These are phyloP conservation scores for Oryza meridionalis DNA, from an alignment of 176 grass and related monocot species.

Conservation along the genomic window DNA sequence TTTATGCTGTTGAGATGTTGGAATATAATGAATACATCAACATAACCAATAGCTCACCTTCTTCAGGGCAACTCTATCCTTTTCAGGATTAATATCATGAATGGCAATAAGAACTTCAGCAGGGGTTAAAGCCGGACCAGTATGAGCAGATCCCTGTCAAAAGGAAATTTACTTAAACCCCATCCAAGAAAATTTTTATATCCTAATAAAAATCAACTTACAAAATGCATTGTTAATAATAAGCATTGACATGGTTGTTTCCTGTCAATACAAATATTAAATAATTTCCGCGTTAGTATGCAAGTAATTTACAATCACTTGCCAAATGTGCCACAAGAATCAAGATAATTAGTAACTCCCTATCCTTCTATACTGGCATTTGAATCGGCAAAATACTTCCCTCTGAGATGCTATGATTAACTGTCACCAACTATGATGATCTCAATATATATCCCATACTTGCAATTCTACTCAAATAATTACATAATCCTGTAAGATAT, in stretches of 20 bases:
- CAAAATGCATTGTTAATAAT: background rate
- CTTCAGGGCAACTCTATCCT: slow-evolving; percentile 85
- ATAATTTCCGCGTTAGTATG: background rate
- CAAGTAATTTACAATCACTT: background rate
- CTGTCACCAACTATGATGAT: slow-evolving; percentile 17
- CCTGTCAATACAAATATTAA: background rate
- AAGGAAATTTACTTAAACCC: slow-evolving; percentile 17
- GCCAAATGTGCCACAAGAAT: background rate
- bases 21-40: slow-evolving; percentile 13
- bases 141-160: slow-evolving; percentile 91
- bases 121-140: slow-evolving; percentile 92
- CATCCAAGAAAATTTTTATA: background rate
- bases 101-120: slow-evolving; percentile 97
- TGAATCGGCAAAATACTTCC: slow-evolving; percentile 5
- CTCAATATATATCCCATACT: background rate
- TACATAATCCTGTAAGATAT: background rate
- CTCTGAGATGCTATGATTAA: background rate
- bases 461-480: background rate
- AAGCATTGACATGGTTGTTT: slow-evolving; percentile 14
- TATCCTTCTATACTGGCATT: slow-evolving; percentile 6
- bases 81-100: slow-evolving; percentile 95
- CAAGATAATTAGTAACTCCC: background rate
- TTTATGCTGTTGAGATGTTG: background rate
- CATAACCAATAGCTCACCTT: slow-evolving; percentile 59
- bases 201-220: slow-evolving; percentile 10